Base-by-base conservation (phyloP, 2,329 filamentous ascomycete species). In the Penicillium sp. region DNA sequence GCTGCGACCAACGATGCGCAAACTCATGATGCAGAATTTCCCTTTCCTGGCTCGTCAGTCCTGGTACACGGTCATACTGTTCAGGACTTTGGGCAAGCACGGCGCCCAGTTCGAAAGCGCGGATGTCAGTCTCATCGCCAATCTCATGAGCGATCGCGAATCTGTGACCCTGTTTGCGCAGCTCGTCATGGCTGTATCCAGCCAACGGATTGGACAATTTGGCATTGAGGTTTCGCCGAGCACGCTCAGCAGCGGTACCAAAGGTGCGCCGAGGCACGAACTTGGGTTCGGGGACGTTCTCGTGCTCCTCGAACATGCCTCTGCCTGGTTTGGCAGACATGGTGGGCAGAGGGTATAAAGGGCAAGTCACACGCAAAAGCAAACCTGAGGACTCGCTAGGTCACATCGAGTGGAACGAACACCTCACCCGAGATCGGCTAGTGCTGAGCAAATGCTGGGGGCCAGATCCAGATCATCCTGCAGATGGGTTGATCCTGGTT, bases 1-100 rank as follows among this genome's bases (percentile, higher is more conserved):
- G 86, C 61, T 90, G 87, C 6, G 79, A 81, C 87, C 87, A 90
- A 55, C 83, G 85, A 63, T 88, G 79, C 1, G 79, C 81, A 38
- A 81, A 78, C 65, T 91, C 87, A 16, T 79, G 76, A 10, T 79
- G 74, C 36, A 90, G 70, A 5, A 82, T 74, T 2, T 76, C 71
- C 38, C 76, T 77, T 65, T 91, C 87, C 10, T 81, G 76, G 0
- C 78, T 74, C 0, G 78, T 84, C 45, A 89, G 73, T 6, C 79
- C 81, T 12, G 77, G 68, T 41, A 85, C 66, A 16, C 72, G 71
- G 16, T 78, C 76, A 63, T 79, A 81, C 49, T 74, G 74, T 47
- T 77, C 77, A 39, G 80, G 73, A 41, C 79, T 74, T 53, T 79
- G 82, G 0, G 84, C 81, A 51, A 85, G 75, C 50, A 83, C 75